Evolutionary conservation across 2,329 filamentous ascomycete species (phyloP).

Genomic region (Penicillium sp.): DNA sequence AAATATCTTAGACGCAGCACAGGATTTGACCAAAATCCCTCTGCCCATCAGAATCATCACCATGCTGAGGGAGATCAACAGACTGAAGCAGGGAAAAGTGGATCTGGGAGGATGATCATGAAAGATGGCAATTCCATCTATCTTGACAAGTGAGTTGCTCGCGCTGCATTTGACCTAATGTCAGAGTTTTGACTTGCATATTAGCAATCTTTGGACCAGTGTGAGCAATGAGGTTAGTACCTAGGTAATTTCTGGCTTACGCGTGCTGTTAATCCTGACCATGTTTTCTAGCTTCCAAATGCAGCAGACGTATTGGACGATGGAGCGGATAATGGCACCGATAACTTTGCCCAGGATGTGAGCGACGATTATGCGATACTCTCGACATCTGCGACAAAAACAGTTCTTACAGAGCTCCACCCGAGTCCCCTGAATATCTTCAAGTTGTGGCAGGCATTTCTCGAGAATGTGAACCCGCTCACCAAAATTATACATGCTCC

Average conservation of each 20-base stretch:
- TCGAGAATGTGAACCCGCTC: conserved; percentile 57
- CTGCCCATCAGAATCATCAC: neutral
- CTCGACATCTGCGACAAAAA: neutral
- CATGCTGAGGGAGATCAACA: too few relatives aligned
- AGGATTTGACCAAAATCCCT: neutral
- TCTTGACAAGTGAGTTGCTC: conserved; percentile 22
- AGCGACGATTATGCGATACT: conserved; percentile 14
- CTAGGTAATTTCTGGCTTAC: too few relatives aligned
- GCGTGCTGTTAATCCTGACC: neutral
- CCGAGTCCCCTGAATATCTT: conserved; percentile 23
- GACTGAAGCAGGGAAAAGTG: neutral
- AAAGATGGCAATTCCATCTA: conserved; percentile 25
- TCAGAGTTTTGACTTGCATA: neutral
- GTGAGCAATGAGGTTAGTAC: conserved; percentile 20
- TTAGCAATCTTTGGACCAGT: conserved; percentile 21
- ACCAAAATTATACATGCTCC: conserved; percentile 74
- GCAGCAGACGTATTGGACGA: conserved; percentile 18
- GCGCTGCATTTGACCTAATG: neutral
- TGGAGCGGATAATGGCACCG: conserved; percentile 9
- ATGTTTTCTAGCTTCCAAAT: conserved; percentile 16
- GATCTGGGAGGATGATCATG: conserved; percentile 22
- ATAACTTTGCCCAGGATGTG: conserved; percentile 10
- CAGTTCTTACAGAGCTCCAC: conserved; percentile 13
- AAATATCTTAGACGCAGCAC: conserved; percentile 8
- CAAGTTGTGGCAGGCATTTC: conserved; percentile 27